Evolutionary conservation across 345 rosid genomes (phyloP).

Genomic region (Gossypioides kirkii): DNA sequence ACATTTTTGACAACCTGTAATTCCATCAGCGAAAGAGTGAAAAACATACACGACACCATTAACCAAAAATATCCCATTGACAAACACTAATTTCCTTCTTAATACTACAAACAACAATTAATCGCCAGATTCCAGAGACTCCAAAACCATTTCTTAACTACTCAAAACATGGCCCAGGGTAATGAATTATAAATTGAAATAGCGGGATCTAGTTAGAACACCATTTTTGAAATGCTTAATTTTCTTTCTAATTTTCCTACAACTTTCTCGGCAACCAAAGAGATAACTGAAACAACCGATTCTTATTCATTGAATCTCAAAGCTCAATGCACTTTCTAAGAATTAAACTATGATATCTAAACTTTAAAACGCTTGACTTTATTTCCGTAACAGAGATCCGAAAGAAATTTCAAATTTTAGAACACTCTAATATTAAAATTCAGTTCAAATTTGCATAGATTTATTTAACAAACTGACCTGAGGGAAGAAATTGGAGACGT

Average conservation of each 20-base stretch:
- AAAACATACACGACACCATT: neutral
- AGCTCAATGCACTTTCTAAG: neutral
- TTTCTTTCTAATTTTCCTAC: neutral
- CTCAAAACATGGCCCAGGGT: neutral
- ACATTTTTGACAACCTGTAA: conserved; percentile 92
- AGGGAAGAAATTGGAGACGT: conserved; percentile 95
- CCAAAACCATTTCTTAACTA: neutral
- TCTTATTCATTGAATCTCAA: neutral
- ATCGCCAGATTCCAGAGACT: neutral
- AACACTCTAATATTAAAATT: neutral
- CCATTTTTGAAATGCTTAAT: neutral
- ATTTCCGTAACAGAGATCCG: neutral
- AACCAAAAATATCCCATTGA: neutral
- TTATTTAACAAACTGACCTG: conserved; percentile 40
- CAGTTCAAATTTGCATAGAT: neutral
- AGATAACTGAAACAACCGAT: neutral
- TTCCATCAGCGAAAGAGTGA: conserved; percentile 14
- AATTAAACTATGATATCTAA: neutral
- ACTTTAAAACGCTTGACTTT: neutral
- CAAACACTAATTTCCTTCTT: neutral
- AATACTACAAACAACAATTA: neutral
- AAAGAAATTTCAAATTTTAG: neutral
- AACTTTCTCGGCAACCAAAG: neutral
- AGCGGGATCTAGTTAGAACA: neutral
- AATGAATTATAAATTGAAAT: neutral